Conservation (phyloP, 768 basidiomycete genomes). For the Symmetrospora coprosmae region DNA sequence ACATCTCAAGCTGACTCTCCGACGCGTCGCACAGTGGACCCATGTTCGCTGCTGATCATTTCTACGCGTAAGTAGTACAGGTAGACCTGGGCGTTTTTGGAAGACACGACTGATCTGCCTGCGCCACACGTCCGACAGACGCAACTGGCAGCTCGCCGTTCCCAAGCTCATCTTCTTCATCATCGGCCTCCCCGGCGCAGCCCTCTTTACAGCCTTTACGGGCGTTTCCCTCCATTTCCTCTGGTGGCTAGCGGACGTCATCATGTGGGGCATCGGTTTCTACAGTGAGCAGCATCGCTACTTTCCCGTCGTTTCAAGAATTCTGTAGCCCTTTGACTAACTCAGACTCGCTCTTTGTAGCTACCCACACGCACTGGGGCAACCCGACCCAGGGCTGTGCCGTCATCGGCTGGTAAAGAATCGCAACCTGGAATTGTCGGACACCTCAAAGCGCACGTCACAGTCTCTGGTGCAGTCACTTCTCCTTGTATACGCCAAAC, state of each 20-base stretch:
- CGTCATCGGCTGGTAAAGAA: neutral
- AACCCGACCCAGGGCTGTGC: neutral
- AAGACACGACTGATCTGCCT: neutral
- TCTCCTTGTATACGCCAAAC: no score
- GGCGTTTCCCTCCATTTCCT: constrained; percentile 8
- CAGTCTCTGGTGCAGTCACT: no score
- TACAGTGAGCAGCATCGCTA: neutral
- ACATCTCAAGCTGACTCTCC: no score
- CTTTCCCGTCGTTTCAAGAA: neutral
- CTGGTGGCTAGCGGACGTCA: constrained; percentile 6
- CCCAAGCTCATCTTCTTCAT: constrained; percentile 7
- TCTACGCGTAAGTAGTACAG: neutral
- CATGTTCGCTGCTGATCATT: neutral
- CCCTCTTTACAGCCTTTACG: neutral
- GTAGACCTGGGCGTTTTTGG: neutral
- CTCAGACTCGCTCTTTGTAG: neutral
- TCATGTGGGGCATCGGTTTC: constrained; percentile 8
- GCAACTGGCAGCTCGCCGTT: constrained; percentile 5
- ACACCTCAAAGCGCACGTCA: no score
- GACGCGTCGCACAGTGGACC: no score
- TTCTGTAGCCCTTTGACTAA: neutral
- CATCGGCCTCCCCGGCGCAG: neutral
- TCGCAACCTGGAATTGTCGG: no score
- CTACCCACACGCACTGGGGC: neutral
- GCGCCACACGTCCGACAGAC: no score